These are phyloP conservation scores for Aureobasidium leucospermi DNA, from an alignment of 2,329 filamentous ascomycete genomes.

Conservation along the genomic window DNA sequence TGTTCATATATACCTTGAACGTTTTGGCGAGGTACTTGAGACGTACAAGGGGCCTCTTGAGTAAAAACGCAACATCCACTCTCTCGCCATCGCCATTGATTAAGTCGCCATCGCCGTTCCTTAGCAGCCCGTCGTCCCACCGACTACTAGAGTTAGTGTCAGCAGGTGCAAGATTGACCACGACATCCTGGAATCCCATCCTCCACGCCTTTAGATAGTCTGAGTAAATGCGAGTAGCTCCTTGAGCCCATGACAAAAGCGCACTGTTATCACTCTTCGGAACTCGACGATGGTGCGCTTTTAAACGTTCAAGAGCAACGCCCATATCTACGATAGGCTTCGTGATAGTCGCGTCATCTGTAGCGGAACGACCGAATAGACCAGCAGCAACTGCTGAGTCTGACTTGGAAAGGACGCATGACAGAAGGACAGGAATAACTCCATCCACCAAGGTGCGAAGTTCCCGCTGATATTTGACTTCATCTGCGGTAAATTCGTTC, in stretches of 20 bases:
- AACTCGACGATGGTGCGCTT: constrained; percentile 70
- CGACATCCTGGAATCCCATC: constrained; percentile 86
- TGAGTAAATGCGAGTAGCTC: constrained; percentile 68
- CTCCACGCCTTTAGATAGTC: constrained; percentile 86
- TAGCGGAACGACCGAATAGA: constrained; percentile 55
- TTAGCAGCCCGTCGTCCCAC: constrained; percentile 48
- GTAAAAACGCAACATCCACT: constrained; percentile 86
- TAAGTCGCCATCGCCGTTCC: constrained; percentile 54
- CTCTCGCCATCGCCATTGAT: constrained; percentile 72
- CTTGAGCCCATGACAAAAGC: constrained; percentile 74
- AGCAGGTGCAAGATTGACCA: constrained; percentile 82
- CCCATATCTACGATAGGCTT: constrained; percentile 94
- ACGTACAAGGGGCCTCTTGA: constrained; percentile 81
- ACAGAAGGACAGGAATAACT: constrained; percentile 85
- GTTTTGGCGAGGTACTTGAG: constrained; percentile 83
- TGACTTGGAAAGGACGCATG: constrained; percentile 69
- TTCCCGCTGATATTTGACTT: constrained; percentile 81
- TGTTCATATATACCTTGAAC: constrained; percentile 54
- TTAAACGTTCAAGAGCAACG: constrained; percentile 76
- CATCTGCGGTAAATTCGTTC: constrained; percentile 72
- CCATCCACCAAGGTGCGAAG: constrained; percentile 89
- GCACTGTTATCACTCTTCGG: constrained; percentile 64
- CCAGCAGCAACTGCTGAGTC: constrained; percentile 50
- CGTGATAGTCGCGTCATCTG: constrained; percentile 58
- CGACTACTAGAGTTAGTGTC: constrained; percentile 42